Conservation (phyloP, 2,329 filamentous ascomycete species). For the Chalaropsis ovoidea region DNA sequence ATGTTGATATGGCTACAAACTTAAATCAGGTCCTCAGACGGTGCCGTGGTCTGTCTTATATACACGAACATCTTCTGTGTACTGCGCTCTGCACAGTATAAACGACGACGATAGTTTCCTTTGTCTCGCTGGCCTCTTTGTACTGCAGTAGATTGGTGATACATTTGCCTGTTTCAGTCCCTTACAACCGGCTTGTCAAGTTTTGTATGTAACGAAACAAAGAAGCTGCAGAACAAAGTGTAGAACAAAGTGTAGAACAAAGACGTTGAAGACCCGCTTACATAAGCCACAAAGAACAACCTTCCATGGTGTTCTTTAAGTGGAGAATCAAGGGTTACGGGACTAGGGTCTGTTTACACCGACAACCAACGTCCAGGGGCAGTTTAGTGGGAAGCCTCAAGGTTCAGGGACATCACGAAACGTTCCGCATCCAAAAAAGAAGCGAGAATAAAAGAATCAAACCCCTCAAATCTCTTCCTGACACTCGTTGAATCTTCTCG, state of each 20-base stretch:
- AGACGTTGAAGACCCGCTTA: not conserved
- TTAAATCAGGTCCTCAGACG: not conserved
- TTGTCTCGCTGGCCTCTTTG: too few species aligned
- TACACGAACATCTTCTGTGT: not conserved
- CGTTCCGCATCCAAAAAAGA: not conserved
- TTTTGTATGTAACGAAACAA: not conserved
- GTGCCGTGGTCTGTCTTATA: not conserved
- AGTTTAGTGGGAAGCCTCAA: not conserved
- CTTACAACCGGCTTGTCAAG: not conserved
- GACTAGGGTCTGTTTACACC: not conserved
- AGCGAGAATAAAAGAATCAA: not conserved
- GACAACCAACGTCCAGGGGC: not conserved
- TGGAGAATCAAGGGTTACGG: not conserved
- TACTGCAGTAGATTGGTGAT: too few species aligned
- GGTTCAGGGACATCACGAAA: not conserved
- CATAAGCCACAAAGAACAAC: not conserved
- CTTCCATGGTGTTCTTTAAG: slow-evolving; percentile 5
- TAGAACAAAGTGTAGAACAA: slow-evolving; percentile 10
- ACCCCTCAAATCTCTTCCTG: not conserved
- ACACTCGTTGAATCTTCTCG: not conserved
- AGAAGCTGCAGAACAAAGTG: slow-evolving; percentile 3
- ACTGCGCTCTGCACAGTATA: not conserved
- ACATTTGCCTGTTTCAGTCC: not conserved
- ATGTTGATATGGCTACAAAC: not conserved
- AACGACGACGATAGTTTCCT: too few species aligned